Conservation (phyloP, 495 filamentous ascomycete genomes). For the Aspergillus wentii region DNA sequence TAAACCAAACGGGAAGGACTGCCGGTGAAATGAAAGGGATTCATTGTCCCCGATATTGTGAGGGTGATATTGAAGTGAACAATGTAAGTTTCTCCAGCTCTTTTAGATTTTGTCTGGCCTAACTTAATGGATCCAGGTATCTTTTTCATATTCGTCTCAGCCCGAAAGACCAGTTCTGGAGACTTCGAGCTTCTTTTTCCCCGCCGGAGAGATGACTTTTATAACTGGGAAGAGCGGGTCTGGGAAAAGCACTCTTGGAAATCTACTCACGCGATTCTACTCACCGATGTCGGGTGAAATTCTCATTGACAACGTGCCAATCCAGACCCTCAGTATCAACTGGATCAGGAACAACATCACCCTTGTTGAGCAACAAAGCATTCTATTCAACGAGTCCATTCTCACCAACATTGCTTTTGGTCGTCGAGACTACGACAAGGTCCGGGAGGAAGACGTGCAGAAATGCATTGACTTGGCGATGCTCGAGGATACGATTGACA, state of each 20-base stretch:
- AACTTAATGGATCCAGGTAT: constrained; percentile 41
- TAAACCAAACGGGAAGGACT: constrained; percentile 22
- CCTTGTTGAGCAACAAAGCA: constrained; percentile 75
- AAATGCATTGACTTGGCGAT: constrained; percentile 56
- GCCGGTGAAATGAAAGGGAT: constrained; percentile 15
- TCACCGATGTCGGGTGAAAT: constrained; percentile 61
- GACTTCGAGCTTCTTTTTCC: constrained; percentile 60
- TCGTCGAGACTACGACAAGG: constrained; percentile 37
- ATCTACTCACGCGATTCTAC: constrained; percentile 76
- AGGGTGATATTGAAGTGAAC: constrained; percentile 64
- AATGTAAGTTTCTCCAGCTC: constrained; percentile 48
- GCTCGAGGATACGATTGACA: constrained; percentile 65
- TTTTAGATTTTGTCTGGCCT: background rate
- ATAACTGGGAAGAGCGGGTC: constrained; percentile 85
- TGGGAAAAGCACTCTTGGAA: constrained; percentile 86
- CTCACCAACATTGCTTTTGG: constrained; percentile 80
- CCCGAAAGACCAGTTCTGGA: constrained; percentile 57
- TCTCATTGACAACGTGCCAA: constrained; percentile 57
- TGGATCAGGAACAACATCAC: constrained; percentile 82
- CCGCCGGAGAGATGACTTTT: constrained; percentile 69
- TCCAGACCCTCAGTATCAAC: constrained; percentile 56
- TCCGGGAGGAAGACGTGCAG: constrained; percentile 51
- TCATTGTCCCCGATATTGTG: constrained; percentile 34
- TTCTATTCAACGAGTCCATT: constrained; percentile 81
- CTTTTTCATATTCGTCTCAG: constrained; percentile 80